Percentiles rank a stretch among this genome's conserved stretches.
Evolutionary conservation across 2,329 filamentous ascomycete genomes (phyloP).

Genomic region (Ceratocystis smalleyi): DNA sequence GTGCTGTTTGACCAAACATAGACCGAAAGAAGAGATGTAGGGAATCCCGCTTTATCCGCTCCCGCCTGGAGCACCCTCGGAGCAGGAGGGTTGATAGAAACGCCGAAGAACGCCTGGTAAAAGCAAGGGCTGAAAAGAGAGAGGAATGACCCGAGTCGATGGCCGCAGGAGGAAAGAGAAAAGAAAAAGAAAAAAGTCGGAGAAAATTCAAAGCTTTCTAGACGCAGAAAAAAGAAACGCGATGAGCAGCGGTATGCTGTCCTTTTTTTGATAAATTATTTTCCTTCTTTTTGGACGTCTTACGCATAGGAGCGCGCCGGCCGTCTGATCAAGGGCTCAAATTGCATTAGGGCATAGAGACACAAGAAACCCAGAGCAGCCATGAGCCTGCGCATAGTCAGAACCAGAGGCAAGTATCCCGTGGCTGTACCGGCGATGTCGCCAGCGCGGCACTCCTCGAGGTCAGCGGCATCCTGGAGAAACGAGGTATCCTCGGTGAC

Average conservation of each 20-base stretch:
- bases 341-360: slow-evolving; percentile 16
- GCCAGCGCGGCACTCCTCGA: slow-evolving; percentile 13
- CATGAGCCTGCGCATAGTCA: slow-evolving; percentile 15
- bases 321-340: slow-evolving; percentile 17
- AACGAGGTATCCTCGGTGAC: slow-evolving; percentile 8
- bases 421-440: not conserved
- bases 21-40: slow-evolving; percentile 13
- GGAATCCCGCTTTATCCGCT: not conserved
- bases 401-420: slow-evolving; percentile 6
- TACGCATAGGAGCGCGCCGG: slow-evolving; percentile 15
- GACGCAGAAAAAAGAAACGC: not conserved
- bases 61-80: not conserved
- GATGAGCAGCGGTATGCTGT: not conserved
- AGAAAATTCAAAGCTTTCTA: slow-evolving; percentile 5
- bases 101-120: not conserved
- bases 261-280: not conserved
- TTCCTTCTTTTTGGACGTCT: slow-evolving; percentile 1
- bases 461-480: slow-evolving; percentile 13
- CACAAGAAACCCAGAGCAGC: slow-evolving; percentile 15
- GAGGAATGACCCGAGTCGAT: not conserved
- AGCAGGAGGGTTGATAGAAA: not conserved
- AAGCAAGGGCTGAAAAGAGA: not conserved
- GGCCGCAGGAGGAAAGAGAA: not conserved
- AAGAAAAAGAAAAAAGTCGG: not conserved
- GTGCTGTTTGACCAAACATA: slow-evolving; percentile 17